phyloP scores from a whole-genome alignment of 805 yeast species.

The Pichia insulana region DNA sequence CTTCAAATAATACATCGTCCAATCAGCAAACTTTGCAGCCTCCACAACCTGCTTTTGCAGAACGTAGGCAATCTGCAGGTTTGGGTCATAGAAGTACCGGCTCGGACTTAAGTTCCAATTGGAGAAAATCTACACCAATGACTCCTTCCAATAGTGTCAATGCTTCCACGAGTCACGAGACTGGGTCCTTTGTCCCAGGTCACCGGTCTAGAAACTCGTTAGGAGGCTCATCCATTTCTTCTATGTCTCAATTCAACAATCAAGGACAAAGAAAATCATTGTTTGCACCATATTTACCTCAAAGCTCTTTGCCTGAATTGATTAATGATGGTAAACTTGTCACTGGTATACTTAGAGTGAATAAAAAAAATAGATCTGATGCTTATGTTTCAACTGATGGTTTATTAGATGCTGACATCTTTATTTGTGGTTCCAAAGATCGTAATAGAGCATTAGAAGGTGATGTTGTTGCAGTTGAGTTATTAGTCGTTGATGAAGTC shows the following conservation, averaged over 20 bases:
- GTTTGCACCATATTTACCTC: conserved; percentile 95
- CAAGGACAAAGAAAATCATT: conserved; percentile 58
- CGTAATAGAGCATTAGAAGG: conserved; percentile 97
- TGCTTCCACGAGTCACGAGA: conserved; percentile 14
- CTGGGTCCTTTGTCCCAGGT: conserved; percentile 55
- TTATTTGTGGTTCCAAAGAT: conserved; percentile 96
- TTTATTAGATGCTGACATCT: conserved; percentile 89
- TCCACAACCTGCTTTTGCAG: conserved; percentile 45
- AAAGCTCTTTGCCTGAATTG: conserved; percentile 80
- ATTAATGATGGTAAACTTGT: conserved; percentile 87
- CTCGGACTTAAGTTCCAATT: conserved; percentile 45
- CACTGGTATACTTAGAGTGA: conserved; percentile 86
- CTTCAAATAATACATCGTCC: conserved; percentile 2
- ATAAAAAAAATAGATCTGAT: conserved; percentile 92
- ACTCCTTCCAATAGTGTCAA: conserved; percentile 15
- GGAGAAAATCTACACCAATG: conserved; percentile 45
- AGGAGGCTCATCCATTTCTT: conserved; percentile 49
- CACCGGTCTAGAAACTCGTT: conserved; percentile 60
- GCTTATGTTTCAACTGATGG: conserved; percentile 99
- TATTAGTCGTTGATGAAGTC: conserved; percentile 91
- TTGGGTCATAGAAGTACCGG: conserved; percentile 32
- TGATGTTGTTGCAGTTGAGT: conserved; percentile 91
- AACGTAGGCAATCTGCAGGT: conserved; percentile 18
- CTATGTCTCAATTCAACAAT: conserved; percentile 31
- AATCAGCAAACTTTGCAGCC: conserved; percentile 31